Conservation (phyloP, 306 rosid species). For the Dalbergia cultrata region DNA sequence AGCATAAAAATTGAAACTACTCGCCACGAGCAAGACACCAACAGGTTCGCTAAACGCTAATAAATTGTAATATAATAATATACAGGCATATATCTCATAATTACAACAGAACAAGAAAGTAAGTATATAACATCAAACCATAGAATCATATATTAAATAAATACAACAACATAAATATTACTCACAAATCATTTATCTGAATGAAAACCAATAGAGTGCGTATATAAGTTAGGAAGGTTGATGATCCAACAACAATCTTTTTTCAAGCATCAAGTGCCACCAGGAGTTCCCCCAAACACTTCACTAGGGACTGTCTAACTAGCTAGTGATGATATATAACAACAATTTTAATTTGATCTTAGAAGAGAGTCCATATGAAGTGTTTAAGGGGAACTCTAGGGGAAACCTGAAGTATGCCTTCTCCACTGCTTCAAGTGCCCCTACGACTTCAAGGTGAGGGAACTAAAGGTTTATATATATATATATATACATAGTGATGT, state of each 20-base stretch:
- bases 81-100: too few relatives aligned
- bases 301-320: neutral
- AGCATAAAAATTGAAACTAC: too few relatives aligned
- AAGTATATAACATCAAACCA: too few relatives aligned
- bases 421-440: neutral
- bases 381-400: slow-evolving; percentile 40
- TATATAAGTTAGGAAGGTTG: too few relatives aligned
- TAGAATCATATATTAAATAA: too few relatives aligned
- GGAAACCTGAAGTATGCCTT: slow-evolving; percentile 21
- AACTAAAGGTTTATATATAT: neutral
- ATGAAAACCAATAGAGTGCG: neutral
- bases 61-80: too few relatives aligned
- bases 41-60: too few relatives aligned
- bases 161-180: neutral
- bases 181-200: neutral
- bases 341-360: too few relatives aligned
- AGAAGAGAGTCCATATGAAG: slow-evolving; percentile 30
- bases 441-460: neutral
- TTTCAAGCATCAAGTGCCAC: slow-evolving; percentile 2
- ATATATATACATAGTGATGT: slow-evolving; percentile 16
- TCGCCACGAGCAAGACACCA: too few relatives aligned
- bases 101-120: too few relatives aligned
- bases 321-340: too few relatives aligned
- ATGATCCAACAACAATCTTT: neutral
- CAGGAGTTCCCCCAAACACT: slow-evolving; percentile 48